A percentile compares a stretch with the other conserved stretches of the same genome.
These are phyloP conservation scores for Aciculosporium take DNA, from an alignment of 2,329 filamentous ascomycete species.

Conservation along the genomic window DNA sequence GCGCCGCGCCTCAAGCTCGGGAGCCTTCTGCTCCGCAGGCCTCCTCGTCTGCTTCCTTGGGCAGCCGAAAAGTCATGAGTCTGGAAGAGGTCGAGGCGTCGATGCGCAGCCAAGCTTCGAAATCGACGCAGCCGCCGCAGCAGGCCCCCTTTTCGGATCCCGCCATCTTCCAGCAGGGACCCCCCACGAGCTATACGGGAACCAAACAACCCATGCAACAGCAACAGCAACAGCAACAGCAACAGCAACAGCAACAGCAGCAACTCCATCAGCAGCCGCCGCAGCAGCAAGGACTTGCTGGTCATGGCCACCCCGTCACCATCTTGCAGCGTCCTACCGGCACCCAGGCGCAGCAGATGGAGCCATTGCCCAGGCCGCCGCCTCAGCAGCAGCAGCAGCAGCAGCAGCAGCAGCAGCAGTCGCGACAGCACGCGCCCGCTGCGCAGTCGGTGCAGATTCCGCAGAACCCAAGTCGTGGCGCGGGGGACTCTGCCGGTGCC, in stretches of 20 bases:
- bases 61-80: slow-evolving; percentile 72
- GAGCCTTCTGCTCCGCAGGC: slow-evolving; percentile 12
- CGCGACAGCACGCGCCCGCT: slow-evolving; percentile 23
- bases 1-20: slow-evolving; percentile 16
- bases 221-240: slow-evolving; percentile 19
- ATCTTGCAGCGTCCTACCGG: slow-evolving; percentile 41
- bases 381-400: slow-evolving; percentile 18
- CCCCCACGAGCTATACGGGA: slow-evolving; percentile 12
- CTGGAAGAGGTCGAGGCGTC: slow-evolving; percentile 93
- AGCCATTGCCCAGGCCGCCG: slow-evolving; percentile 14
- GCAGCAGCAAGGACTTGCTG: slow-evolving; percentile 17
- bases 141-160: slow-evolving; percentile 22
- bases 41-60: slow-evolving; percentile 14
- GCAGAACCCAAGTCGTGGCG: slow-evolving; percentile 60
- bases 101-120: slow-evolving; percentile 59
- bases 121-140: slow-evolving; percentile 21
- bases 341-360: slow-evolving; percentile 16
- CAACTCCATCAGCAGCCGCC: slow-evolving; percentile 19
- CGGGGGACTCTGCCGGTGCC: slow-evolving; percentile 29
- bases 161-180: slow-evolving; percentile 14
- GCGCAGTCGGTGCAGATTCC: slow-evolving; percentile 59
- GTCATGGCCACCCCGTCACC: slow-evolving; percentile 35
- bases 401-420: slow-evolving; percentile 12
- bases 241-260: slow-evolving; percentile 18
- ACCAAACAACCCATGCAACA: slow-evolving; percentile 9